Evolutionary conservation across 176 grass and related monocot genomes (phyloP), one percentile per base, ranked within the genome.

Genomic region (Echinochloa phyllopogon): DNA sequence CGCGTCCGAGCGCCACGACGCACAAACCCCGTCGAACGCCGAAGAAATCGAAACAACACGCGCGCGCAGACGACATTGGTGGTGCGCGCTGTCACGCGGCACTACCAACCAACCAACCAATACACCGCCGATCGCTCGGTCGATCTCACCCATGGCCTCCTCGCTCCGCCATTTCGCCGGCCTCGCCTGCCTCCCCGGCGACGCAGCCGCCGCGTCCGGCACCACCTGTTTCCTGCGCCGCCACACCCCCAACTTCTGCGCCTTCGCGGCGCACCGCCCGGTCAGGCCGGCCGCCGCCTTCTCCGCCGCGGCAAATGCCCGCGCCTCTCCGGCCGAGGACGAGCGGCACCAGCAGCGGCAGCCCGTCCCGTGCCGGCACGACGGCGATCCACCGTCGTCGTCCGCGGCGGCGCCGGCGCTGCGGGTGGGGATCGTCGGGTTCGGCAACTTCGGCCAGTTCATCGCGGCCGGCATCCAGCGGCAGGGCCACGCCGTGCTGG

Each of bases 371-470:
- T 37, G 17, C 15, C 67, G 29, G 29, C 29, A 21, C 3, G 29
- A 10, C 14, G 12, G 3, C 15, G 36, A 21, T 8, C 21, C 17
- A 2, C 4, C 33, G 13, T 7, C 77, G 5, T 1, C 53, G 48
- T 16, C 25, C 2, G 5, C 62, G 17, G 13, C 5, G 20, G 51
- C 12, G 8, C 13, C 27, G 27, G n/a, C 70, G 29, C 80, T 89
- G 72, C 71, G 72, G 20, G 73, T 95, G 10, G 90, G 83, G 18
- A 95, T 95, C 49, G 58, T 90, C 6, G 93, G 87, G 25, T 95
- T 95, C 48, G 82, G 87, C 20, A 95, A 92, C 63, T 95, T 95
- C 29, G 90, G 87, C 8, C 93, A 90, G 69, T 92, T 95, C 78
- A 88, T 92, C 57, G 85, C 93, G 6, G 27, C 33, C 17, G 93